Conservation (phyloP, 345 rosid genomes). For the Brassica napus region DNA sequence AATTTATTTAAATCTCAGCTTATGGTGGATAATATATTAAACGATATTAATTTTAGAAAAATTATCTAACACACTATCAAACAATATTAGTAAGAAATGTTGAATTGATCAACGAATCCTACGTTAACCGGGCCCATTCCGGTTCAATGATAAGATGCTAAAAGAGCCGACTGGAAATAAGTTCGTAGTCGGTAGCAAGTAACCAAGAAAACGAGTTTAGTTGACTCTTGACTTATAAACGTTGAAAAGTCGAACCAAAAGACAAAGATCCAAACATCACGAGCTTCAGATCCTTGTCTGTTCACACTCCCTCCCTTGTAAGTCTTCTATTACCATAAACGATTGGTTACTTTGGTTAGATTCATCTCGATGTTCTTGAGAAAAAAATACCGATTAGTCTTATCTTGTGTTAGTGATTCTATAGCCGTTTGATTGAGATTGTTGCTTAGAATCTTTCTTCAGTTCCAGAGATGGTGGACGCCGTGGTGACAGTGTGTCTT, state of each 20-base stretch:
- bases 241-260: not conserved
- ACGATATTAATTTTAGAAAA: too few relatives aligned
- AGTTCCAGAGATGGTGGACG: constrained; percentile 37
- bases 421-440: not conserved
- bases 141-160: not conserved
- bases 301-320: constrained; percentile 21
- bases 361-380: not conserved
- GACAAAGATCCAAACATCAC: not conserved
- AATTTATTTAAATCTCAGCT: too few relatives aligned
- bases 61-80: not conserved
- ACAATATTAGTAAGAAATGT: not conserved
- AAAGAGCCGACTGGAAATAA: not conserved
- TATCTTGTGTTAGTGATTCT: constrained; percentile 10
- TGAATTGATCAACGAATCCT: not conserved
- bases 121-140: not conserved
- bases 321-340: constrained; percentile 18
- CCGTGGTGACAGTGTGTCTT: constrained; percentile 38
- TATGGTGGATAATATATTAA: too few relatives aligned
- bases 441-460: not conserved
- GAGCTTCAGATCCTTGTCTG: constrained; percentile 18
- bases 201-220: constrained; percentile 23
- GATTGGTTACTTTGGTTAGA: not conserved
- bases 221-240: constrained; percentile 31
- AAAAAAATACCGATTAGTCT: not conserved
- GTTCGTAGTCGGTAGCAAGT: constrained; percentile 20